Evolutionary conservation across 2,329 filamentous ascomycete species (phyloP).

Genomic region (Orbilia blumenaviensis): DNA sequence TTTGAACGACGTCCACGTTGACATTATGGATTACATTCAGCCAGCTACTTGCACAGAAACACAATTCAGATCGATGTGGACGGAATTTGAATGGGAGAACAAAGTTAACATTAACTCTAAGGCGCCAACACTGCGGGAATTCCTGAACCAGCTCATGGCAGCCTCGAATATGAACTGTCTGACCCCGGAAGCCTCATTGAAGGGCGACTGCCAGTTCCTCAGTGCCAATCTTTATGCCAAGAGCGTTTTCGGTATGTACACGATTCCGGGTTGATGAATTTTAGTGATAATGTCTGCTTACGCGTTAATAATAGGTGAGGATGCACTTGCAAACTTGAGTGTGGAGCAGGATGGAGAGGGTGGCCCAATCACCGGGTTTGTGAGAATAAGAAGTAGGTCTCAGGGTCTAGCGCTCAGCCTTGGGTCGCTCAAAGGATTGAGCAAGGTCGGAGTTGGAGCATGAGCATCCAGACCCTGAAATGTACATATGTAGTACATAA

Average conservation of each 20-base stretch:
- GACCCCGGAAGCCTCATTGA: constrained; percentile 93
- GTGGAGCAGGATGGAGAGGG: constrained; percentile 98
- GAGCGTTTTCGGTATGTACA: constrained; percentile 91
- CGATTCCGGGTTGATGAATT: background rate
- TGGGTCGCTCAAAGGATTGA: constrained; percentile 92
- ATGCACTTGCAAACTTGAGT: constrained; percentile 94
- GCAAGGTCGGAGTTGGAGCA: constrained; percentile 69
- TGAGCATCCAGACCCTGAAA: background rate
- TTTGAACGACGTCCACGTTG: constrained; percentile 95
- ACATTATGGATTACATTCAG: constrained; percentile 99
- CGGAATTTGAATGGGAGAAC: constrained; percentile 99
- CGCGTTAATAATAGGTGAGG: constrained; percentile 75
- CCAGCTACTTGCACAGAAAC: constrained; percentile 92
- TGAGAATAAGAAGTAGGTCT: constrained; percentile 95
- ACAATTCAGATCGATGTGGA: constrained; percentile 99
- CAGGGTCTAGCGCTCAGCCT: constrained; percentile 94
- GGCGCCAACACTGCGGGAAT: constrained; percentile 87
- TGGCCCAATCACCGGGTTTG: constrained; percentile 94
- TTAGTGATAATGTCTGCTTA: constrained; percentile 48
- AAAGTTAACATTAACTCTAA: constrained; percentile 99
- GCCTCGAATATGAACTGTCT: constrained; percentile 99
- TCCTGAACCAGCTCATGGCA: constrained; percentile 93
- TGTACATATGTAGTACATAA: background rate
- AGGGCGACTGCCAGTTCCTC: constrained; percentile 97
- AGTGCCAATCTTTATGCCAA: constrained; percentile 96